Evolutionary conservation across 805 yeast species (phyloP).

Genomic region (Metschnikowia noctiluminum): DNA sequence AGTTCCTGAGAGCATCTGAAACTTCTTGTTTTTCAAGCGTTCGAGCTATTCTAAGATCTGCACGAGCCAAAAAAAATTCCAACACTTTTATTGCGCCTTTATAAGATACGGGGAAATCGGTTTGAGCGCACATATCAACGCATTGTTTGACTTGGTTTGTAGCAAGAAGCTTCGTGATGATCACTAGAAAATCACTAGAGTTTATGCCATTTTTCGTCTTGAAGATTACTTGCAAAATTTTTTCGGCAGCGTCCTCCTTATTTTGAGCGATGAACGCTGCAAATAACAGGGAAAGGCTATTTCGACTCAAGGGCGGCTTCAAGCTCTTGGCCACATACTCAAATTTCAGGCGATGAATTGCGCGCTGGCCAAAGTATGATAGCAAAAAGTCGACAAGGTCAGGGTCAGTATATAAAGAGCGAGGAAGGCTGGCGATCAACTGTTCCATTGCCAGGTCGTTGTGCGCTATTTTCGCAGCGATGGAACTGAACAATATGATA

Average conservation of each 20-base stretch:
- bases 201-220: conserved; percentile 26
- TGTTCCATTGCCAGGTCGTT: background rate
- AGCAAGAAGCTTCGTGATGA: conserved; percentile 25
- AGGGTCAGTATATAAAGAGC: conserved; percentile 6
- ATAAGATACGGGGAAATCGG: conserved; percentile 23
- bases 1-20: background rate
- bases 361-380: conserved; percentile 19
- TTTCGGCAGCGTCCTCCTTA: conserved; percentile 28
- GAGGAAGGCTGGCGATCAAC: conserved; percentile 4
- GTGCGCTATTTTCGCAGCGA: background rate
- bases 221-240: conserved; percentile 28
- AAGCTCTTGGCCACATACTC: conserved; percentile 22
- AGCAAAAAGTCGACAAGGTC: conserved; percentile 15
- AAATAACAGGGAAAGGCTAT: conserved; percentile 33
- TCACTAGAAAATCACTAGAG: conserved; percentile 24
- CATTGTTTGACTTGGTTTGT: conserved; percentile 25
- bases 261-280: conserved; percentile 26
- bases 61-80: conserved; percentile 8
- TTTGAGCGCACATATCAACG: conserved; percentile 20
- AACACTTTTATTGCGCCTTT: conserved; percentile 25
- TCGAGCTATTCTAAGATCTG: background rate
- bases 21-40: background rate
- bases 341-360: conserved; percentile 11
- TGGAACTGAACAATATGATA: background rate
- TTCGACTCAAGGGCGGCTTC: conserved; percentile 30